These are phyloP conservation scores for Syncephalastrum monosporum DNA, from an alignment of 371 early-diverging fungal species.

Conservation along the genomic window DNA sequence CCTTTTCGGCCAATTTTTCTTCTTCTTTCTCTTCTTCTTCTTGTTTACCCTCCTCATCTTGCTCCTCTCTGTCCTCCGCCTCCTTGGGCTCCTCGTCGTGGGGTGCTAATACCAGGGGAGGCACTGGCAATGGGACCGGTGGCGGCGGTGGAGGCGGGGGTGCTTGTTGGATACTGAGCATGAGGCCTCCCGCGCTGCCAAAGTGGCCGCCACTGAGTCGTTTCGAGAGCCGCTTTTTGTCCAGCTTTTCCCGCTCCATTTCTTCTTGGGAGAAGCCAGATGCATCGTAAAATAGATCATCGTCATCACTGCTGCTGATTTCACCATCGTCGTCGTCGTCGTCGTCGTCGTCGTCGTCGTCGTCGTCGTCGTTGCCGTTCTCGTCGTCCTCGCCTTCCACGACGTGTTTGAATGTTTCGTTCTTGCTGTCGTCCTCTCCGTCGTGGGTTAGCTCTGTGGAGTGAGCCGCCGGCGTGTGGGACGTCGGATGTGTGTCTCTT, in stretches of 20 bases:
- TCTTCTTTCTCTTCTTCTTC: too few species aligned
- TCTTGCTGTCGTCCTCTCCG: conserved; percentile 12
- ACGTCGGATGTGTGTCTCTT: too few species aligned
- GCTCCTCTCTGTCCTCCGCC: background rate
- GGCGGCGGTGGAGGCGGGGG: conserved; percentile 13
- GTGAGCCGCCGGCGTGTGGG: too few species aligned
- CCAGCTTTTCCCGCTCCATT: conserved; percentile 32
- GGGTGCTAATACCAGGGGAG: conserved; percentile 1
- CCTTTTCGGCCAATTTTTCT: too few species aligned
- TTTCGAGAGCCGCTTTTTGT: conserved; percentile 8
- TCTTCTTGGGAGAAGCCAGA: conserved; percentile 34
- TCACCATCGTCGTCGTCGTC: conserved; percentile 23
- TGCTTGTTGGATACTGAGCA: conserved; percentile 33
- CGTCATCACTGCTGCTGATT: conserved; percentile 20
- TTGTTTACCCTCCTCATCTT: background rate
- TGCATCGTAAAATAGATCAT: conserved; percentile 44
- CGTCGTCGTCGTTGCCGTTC: conserved; percentile 3
- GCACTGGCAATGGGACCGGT: conserved; percentile 2
- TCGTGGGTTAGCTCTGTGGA: conserved; percentile 4
- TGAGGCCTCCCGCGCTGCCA: conserved; percentile 48
- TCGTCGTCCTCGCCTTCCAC: background rate
- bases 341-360: conserved; percentile 8
- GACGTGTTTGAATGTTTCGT: conserved; percentile 4
- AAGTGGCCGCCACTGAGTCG: conserved; percentile 44
- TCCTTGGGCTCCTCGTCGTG: conserved; percentile 1